Conservation (phyloP, 371 early-diverging fungal genomes). For the Chytridiales sp. region DNA sequence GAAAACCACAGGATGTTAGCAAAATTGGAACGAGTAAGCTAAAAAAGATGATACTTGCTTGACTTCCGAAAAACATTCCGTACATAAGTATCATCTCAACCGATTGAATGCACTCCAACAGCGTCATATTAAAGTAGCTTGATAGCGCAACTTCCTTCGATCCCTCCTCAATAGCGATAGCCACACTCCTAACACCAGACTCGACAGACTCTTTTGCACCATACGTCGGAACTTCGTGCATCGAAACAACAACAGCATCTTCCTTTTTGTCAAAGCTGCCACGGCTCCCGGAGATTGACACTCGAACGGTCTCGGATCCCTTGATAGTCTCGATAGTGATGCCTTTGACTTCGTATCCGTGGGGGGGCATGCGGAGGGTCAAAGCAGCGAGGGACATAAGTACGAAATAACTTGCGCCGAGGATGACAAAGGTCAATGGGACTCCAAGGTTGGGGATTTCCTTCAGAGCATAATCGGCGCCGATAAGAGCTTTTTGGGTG, state of each 20-base stretch:
- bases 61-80: slow-evolving; percentile 50
- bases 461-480: slow-evolving; percentile 29
- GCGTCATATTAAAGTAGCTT: slow-evolving; percentile 35
- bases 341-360: slow-evolving; percentile 58
- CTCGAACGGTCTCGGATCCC: slow-evolving; percentile 41
- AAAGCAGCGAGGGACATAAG: slow-evolving; percentile 49
- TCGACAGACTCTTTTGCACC: not conserved
- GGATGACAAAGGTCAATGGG: slow-evolving; percentile 57
- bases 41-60: not conserved
- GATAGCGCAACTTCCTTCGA: not conserved
- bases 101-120: slow-evolving; percentile 51
- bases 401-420: slow-evolving; percentile 55
- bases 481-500: slow-evolving; percentile 57
- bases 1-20: not conserved
- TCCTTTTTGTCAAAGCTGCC: not conserved
- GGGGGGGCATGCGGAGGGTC: slow-evolving; percentile 64
- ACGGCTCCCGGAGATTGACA: too few species aligned
- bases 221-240: not conserved
- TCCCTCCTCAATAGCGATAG: not conserved
- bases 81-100: slow-evolving; percentile 58
- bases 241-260: not conserved
- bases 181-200: not conserved
- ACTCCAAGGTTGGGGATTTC: slow-evolving; percentile 40
- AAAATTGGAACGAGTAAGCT: not conserved
- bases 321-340: slow-evolving; percentile 50